These are phyloP conservation scores for Wallacemonas sp. DNA, from an alignment of 208 protist species.

Conservation along the genomic window DNA sequence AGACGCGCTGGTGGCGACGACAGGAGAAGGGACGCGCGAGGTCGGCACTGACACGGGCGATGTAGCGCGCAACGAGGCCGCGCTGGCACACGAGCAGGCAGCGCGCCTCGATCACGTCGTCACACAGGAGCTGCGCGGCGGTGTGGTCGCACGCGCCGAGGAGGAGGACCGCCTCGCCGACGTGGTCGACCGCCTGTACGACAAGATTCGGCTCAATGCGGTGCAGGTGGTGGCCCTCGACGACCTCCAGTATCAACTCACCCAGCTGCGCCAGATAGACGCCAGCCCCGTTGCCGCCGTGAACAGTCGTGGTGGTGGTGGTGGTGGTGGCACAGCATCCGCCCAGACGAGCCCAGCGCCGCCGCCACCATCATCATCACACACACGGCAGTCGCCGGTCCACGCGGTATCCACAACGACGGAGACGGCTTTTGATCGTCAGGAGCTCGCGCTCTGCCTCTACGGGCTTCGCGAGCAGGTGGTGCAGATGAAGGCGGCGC, in stretches of 20 bases:
- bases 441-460: conserved; percentile 63
- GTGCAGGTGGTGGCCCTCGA: conserved; percentile 58
- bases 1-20: too few species aligned
- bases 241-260: conserved; percentile 57
- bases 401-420: too few species aligned
- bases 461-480: conserved; percentile 59
- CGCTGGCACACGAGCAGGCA: neutral
- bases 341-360: too few species aligned
- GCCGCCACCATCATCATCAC: too few species aligned
- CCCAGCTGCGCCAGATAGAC: conserved; percentile 14
- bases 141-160: conserved; percentile 3
- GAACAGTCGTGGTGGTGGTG: too few species aligned
- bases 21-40: too few species aligned
- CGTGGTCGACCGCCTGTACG: conserved; percentile 40
- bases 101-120: neutral
- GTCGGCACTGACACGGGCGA: neutral
- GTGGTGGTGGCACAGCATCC: too few species aligned
- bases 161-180: conserved; percentile 23
- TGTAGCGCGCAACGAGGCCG: neutral
- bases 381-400: too few species aligned
- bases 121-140: conserved; percentile 15
- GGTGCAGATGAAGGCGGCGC: conserved; percentile 25
- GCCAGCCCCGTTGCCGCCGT: too few species aligned
- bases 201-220: conserved; percentile 46
- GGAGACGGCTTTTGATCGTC: too few species aligned